Base-by-base conservation (phyloP, 495 filamentous ascomycete genomes). In the Penicillium coffeae region DNA sequence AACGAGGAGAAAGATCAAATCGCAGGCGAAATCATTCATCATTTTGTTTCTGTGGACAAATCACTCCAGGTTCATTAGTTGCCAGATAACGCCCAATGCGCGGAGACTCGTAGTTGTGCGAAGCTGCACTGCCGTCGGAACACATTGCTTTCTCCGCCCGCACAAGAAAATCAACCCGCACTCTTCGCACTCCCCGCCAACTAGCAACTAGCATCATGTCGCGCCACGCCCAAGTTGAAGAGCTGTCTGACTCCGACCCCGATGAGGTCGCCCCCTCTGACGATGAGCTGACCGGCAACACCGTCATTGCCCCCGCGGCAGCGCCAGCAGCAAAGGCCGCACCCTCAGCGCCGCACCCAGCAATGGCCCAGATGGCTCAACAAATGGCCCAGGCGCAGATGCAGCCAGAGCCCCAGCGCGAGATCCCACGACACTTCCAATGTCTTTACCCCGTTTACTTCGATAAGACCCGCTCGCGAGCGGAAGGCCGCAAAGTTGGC, bases 391-490 rank as follows among this genome's bases (percentile, higher is more conserved):
- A 47, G 18, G 46, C 63, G 52, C 61, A 62, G n/a, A n/a, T n/a
- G n/a, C n/a, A n/a, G n/a, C n/a, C n/a, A 22, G 66, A 71, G 45
- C 61, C 64, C 35, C 56, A 65, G 55, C 66, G 62, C 59, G 76
- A 81, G 38, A 76, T 82, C 54, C 91, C 85, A 70, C 86, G 85
- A 55, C 64, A 81, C 63, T 94, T 77, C 72, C 87, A 92, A 68
- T 94, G 88, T 69, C 77, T 98, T 18, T 98, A 97, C 73, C 92
- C 93, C 0, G 58, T 96, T 47, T 97, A 98, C 74, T 98, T 97
- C 66, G 92, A 96, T 70, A 74, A 72, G 47, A 72, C 72, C 4
- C 85, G 92, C 35, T 78, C 81, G 9, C 85, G 90, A 41, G 79
- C 81, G 20, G 73, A 90, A 48, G 93, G 93, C 21, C 82, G 93